Conservation (phyloP, 169 alveolate genomes). For the Eimeria acervulina region DNA sequence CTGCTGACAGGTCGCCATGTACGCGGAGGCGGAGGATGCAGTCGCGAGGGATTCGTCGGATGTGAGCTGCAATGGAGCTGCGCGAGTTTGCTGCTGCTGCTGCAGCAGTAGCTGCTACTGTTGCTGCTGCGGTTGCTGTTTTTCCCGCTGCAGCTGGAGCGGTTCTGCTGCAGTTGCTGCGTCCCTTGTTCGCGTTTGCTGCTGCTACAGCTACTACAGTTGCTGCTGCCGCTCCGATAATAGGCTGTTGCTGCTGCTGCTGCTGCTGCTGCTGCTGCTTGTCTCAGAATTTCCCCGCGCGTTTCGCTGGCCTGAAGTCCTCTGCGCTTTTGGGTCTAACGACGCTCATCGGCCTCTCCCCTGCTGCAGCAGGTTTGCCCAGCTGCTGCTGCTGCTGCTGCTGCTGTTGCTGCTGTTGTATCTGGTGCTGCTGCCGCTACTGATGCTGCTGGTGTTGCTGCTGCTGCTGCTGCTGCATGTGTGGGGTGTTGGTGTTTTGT, state of each 20-base stretch:
- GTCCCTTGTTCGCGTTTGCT: not conserved
- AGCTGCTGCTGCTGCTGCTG: too few species aligned
- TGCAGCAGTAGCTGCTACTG: not conserved
- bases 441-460: not conserved
- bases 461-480: not conserved
- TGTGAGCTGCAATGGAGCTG: not conserved
- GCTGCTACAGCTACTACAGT: not conserved
- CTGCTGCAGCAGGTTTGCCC: not conserved
- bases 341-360: constrained; percentile 45
- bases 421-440: not conserved
- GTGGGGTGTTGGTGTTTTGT: not conserved
- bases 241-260: too few species aligned
- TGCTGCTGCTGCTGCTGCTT: too few species aligned
- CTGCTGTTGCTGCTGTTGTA: not conserved
- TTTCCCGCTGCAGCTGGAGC: not conserved
- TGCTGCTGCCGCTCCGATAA: not conserved
- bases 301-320: constrained; percentile 79
- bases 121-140: not conserved
- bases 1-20: constrained; percentile 31
- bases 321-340: constrained; percentile 57
- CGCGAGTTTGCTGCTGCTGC: not conserved
- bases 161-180: not conserved
- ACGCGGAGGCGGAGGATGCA: constrained; percentile 68
- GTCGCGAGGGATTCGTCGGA: constrained; percentile 63
- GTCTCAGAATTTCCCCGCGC: constrained; percentile 61